phyloP scores from a whole-genome alignment of 2,329 filamentous ascomycete species.

The Davidsoniella australis region DNA sequence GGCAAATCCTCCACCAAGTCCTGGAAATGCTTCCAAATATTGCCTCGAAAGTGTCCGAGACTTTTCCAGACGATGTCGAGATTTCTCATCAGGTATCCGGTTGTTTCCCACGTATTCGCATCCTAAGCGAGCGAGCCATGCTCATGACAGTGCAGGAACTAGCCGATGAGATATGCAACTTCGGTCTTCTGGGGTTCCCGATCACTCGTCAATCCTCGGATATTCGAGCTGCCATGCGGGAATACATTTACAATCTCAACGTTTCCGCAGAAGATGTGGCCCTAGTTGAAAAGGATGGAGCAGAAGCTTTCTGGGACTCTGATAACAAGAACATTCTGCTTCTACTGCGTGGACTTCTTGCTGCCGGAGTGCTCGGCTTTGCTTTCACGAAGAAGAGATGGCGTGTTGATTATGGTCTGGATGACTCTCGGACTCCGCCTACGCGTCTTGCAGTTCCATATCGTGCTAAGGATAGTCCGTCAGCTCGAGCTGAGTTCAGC shows the following conservation, averaged over 20 bases:
- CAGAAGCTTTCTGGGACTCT: conserved; percentile 21
- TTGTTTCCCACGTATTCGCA: conserved; percentile 30
- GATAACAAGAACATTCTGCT: conserved; percentile 23
- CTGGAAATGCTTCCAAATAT: conserved; percentile 25
- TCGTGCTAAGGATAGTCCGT: conserved; percentile 39
- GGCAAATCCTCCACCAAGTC: conserved; percentile 37
- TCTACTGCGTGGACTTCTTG: conserved; percentile 38
- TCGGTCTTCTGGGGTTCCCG: conserved; percentile 26
- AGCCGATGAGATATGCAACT: conserved; percentile 25
- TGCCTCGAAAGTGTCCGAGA: conserved; percentile 17
- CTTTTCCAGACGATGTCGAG: conserved; percentile 26
- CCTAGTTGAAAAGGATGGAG: conserved; percentile 19
- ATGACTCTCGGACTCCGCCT: conserved; percentile 22
- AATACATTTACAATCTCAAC: conserved; percentile 27
- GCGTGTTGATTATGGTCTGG: conserved; percentile 47
- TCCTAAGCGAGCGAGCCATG: conserved; percentile 24
- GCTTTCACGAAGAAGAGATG: conserved; percentile 40
- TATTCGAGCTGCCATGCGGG: conserved; percentile 19
- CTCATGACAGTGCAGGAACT: conserved; percentile 14
- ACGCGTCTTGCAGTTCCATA: conserved; percentile 41
- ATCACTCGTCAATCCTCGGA: conserved; percentile 21
- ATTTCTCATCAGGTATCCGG: conserved; percentile 19
- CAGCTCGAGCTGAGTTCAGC: conserved; percentile 40
- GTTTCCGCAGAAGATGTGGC: conserved; percentile 19
- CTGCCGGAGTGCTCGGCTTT: conserved; percentile 35